phyloP scores from a whole-genome alignment of 1,284 basidiomycete species.

The Fomitopsis betulina region DNA sequence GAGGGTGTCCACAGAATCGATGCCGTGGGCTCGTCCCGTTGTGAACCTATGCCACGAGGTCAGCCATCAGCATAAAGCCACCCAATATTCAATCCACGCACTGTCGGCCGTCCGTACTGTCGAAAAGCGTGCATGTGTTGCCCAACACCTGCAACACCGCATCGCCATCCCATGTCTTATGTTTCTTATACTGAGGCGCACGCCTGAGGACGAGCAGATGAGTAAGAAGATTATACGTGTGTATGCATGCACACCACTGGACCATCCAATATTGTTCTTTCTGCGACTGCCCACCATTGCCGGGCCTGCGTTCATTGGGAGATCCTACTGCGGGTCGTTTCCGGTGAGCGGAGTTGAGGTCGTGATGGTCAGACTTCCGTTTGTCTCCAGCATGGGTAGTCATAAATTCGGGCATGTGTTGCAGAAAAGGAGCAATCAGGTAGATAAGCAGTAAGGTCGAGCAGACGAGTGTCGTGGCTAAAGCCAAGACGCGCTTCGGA shows the following conservation, averaged over 20 bases:
- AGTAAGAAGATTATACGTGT: background rate
- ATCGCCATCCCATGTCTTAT: constrained; percentile 92
- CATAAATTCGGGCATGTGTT: constrained; percentile 22
- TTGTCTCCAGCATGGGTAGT: constrained; percentile 20
- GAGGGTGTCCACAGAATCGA: constrained; percentile 33
- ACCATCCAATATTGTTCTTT: constrained; percentile 59
- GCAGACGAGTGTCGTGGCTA: background rate
- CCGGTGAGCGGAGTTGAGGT: constrained; percentile 24
- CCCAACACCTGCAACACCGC: constrained; percentile 56
- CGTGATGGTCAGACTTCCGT: constrained; percentile 24
- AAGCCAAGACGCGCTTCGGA: background rate
- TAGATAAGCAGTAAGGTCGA: background rate
- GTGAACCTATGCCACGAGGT: constrained; percentile 2
- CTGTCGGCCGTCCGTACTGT: constrained; percentile 49
- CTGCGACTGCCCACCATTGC: constrained; percentile 6
- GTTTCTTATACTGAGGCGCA: constrained; percentile 76
- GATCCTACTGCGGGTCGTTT: constrained; percentile 31
- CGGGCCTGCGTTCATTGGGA: background rate
- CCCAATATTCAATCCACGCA: constrained; percentile 25
- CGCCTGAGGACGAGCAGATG: constrained; percentile 43
- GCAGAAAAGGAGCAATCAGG: background rate
- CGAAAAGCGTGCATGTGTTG: constrained; percentile 49
- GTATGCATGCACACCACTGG: constrained; percentile 47
- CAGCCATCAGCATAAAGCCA: constrained; percentile 9
- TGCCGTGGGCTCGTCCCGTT: constrained; percentile 21